Conservation (phyloP, 31 red algal species). For the Endocladia muricata region DNA sequence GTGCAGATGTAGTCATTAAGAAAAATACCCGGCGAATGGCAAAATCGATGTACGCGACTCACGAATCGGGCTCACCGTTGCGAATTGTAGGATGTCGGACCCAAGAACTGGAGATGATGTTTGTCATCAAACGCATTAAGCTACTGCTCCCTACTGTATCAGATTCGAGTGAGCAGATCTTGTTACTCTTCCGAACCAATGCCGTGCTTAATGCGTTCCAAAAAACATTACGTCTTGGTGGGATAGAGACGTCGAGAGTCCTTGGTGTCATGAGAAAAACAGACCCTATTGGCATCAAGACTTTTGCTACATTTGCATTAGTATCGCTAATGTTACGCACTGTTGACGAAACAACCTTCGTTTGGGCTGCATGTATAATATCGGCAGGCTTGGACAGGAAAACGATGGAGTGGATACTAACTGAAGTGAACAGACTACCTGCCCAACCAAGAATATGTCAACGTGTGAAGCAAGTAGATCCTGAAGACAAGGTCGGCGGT, state of each 20-base stretch:
- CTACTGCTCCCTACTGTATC: constrained; percentile 5
- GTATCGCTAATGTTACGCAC: constrained; percentile 9
- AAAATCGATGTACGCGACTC: not conserved
- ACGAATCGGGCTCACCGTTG: not conserved
- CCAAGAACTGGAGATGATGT: constrained; percentile 8
- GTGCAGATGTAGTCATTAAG: constrained; percentile 13
- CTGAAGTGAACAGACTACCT: not conserved
- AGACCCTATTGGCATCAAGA: constrained; percentile 8
- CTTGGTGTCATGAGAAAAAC: not conserved
- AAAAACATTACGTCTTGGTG: not conserved
- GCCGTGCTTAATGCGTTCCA: constrained; percentile 9
- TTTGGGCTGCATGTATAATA: constrained; percentile 15
- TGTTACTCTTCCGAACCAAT: constrained; percentile 32
- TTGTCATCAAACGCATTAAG: constrained; percentile 5
- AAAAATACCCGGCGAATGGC: not conserved
- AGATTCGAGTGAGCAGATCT: not conserved
- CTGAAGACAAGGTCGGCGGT: not conserved
- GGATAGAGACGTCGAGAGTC: constrained; percentile 5
- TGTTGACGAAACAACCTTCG: constrained; percentile 1
- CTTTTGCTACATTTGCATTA: constrained; percentile 11
- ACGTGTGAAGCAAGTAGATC: not conserved
- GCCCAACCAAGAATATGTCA: no score
- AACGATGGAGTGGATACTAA: not conserved
- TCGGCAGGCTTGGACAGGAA: not conserved
- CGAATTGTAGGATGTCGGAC: constrained; percentile 14